Evolutionary conservation across 2,329 filamentous ascomycete genomes (phyloP).

Genomic region (Aspergillus fumigatiaffinis): DNA sequence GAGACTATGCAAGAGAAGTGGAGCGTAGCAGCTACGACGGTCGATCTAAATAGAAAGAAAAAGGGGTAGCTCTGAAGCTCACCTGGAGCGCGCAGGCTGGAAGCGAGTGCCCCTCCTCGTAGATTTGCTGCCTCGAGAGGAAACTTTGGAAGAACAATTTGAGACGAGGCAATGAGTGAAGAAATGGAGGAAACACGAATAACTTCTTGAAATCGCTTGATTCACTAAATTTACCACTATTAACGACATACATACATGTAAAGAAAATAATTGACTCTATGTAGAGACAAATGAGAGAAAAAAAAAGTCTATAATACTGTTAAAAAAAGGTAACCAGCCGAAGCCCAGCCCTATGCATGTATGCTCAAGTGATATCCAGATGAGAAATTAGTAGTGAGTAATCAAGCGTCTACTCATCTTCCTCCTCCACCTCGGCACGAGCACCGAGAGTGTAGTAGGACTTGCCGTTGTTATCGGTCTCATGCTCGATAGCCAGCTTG

Average conservation of each 20-base stretch:
- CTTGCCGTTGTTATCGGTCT: constrained; percentile 45
- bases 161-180: neutral
- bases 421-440: constrained; percentile 41
- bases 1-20: neutral
- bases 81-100: neutral
- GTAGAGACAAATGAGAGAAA: constrained; percentile 28
- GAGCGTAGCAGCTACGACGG: neutral
- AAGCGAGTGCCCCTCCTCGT: neutral
- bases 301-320: constrained; percentile 39
- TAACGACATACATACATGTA: constrained; percentile 42
- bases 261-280: constrained; percentile 35
- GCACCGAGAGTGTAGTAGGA: constrained; percentile 42
- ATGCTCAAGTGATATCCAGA: constrained; percentile 35
- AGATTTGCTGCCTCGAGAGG: no score
- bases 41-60: neutral
- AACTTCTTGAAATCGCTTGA: constrained; percentile 30
- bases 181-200: neutral
- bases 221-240: constrained; percentile 38
- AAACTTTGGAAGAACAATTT: neutral
- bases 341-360: constrained; percentile 26
- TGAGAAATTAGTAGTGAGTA: constrained; percentile 20
- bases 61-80: neutral
- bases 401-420: constrained; percentile 39
- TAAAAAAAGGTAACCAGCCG: constrained; percentile 21
- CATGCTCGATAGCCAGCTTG: constrained; percentile 51